phyloP scores from a whole-genome alignment of 257 asterid species.

The Fraxinus quadrangulata region DNA sequence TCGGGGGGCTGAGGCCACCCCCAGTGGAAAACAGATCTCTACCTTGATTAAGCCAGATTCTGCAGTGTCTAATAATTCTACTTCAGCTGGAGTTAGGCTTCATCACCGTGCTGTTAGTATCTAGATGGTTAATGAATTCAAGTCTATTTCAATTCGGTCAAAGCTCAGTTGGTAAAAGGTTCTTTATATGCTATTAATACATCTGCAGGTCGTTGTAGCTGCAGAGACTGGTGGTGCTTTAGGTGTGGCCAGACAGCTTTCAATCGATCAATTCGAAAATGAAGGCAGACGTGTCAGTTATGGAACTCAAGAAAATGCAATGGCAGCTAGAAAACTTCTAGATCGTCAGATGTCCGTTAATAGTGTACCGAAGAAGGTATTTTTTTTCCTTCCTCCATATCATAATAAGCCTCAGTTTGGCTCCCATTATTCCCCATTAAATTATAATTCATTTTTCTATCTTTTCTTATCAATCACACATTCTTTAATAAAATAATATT shows the following conservation, averaged over 20 bases:
- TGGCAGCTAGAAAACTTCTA: constrained; percentile 94
- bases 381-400: neutral
- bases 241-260: constrained; percentile 99
- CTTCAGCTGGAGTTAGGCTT: constrained; percentile 92
- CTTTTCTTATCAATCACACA: too few species aligned
- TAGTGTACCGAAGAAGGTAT: constrained; percentile 95
- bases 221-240: constrained; percentile 98
- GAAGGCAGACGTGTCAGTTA: constrained; percentile 99
- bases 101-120: constrained; percentile 98
- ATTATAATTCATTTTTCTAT: too few species aligned
- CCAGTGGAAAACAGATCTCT: constrained; percentile 84
- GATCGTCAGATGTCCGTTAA: constrained; percentile 96
- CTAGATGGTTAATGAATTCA: constrained; percentile 23
- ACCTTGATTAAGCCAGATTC: constrained; percentile 83
- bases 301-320: constrained; percentile 98
- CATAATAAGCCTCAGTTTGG: too few species aligned
- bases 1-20: constrained; percentile 96
- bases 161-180: constrained; percentile 19
- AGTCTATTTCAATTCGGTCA: neutral
- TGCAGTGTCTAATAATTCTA: constrained; percentile 59
- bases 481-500: too few species aligned
- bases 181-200: constrained; percentile 26
- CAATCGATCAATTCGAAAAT: constrained; percentile 96
- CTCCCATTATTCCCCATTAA: too few species aligned
- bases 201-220: constrained; percentile 90